Evolutionary conservation across 140 eudicot species (phyloP).

Genomic region (Cichorium intybus): DNA sequence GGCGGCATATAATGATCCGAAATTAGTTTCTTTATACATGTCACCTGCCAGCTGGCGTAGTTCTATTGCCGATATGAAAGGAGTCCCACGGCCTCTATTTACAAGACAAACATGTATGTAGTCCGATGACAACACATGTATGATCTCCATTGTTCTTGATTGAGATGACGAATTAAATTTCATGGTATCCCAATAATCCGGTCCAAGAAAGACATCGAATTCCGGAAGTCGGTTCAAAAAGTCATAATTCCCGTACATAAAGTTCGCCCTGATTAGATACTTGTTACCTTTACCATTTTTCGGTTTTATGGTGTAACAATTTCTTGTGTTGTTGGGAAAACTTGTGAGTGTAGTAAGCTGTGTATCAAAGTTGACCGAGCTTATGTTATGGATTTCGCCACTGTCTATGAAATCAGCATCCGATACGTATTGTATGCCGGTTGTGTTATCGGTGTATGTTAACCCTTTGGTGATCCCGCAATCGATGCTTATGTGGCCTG

Average conservation of each 20-base stretch:
- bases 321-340: conserved; percentile 35
- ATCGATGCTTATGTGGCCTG: conserved; percentile 49
- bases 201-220: conserved; percentile 43
- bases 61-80: conserved; percentile 44
- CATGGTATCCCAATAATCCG: conserved; percentile 34
- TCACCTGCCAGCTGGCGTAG: conserved; percentile 24
- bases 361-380: neutral
- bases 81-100: conserved; percentile 35
- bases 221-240: neutral
- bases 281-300: conserved; percentile 21
- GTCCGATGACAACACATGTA: conserved; percentile 35
- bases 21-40: conserved; percentile 20
- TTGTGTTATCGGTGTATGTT: conserved; percentile 16
- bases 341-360: conserved; percentile 23
- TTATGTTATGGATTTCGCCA: conserved; percentile 17
- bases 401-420: conserved; percentile 24
- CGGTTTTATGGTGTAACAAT: conserved; percentile 37
- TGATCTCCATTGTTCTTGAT: conserved; percentile 17
- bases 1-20: conserved; percentile 25
- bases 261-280: conserved; percentile 20
- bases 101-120: conserved; percentile 48
- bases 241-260: conserved; percentile 41
- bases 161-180: conserved; percentile 4
- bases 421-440: conserved; percentile 20
- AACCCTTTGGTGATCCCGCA: conserved; percentile 33